These are phyloP conservation scores for Neurospora africana DNA, from an alignment of 495 filamentous ascomycete species.

Conservation along the genomic window DNA sequence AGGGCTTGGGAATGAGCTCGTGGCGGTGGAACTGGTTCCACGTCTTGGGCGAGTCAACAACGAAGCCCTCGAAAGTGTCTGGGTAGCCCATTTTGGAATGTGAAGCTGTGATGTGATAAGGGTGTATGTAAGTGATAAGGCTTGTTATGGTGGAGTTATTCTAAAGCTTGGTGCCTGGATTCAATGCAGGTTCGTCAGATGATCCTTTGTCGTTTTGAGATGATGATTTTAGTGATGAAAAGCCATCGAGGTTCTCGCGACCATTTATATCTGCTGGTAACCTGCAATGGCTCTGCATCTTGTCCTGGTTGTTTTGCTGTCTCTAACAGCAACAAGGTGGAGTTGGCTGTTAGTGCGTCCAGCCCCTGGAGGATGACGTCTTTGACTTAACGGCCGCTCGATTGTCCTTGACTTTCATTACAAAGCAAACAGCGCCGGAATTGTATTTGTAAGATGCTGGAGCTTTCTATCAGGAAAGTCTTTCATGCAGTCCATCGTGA, in stretches of 20 bases:
- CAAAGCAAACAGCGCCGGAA: not conserved
- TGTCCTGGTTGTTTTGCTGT: not conserved
- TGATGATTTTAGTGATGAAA: not conserved
- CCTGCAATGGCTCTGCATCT: not conserved
- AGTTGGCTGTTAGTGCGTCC: not conserved
- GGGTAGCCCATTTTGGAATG: conserved; percentile 53
- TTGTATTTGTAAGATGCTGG: not conserved
- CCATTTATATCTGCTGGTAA: not conserved
- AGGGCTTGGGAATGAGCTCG: conserved; percentile 68
- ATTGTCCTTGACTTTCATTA: not conserved
- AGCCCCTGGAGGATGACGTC: not conserved
- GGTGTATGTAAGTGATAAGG: not conserved
- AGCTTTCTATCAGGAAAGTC: not conserved
- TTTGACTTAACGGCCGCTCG: not conserved
- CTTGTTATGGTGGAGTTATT: not conserved
- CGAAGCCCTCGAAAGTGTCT: conserved; percentile 64
- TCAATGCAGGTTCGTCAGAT: not conserved
- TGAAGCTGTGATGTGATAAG: not conserved
- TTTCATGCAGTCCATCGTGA: not conserved
- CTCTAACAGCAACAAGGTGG: not conserved
- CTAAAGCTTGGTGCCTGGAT: not conserved
- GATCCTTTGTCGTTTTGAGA: not conserved
- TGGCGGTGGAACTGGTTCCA: conserved; percentile 16
- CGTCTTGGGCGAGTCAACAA: conserved; percentile 18
- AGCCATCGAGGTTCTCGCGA: not conserved